Evolutionary conservation across 106 monocot genomes (phyloP).

Genomic region (Acorus gramineus): DNA sequence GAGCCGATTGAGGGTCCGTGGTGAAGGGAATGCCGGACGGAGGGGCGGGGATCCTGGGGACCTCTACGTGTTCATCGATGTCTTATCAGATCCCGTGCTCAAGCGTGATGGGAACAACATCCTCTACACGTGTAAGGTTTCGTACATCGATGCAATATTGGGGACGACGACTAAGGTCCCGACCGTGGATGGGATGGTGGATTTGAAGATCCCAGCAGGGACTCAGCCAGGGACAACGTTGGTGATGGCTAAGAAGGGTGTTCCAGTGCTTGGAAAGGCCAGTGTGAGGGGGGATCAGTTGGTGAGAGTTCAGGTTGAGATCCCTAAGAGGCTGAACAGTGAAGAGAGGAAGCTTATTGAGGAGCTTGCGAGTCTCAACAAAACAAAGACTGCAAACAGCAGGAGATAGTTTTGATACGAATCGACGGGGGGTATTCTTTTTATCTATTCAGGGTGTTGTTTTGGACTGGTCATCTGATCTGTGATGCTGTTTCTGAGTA

Average conservation of each 20-base stretch:
- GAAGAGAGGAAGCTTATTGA: constrained; percentile 91
- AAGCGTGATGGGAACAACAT: constrained; percentile 88
- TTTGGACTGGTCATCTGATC: no score
- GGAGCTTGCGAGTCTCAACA: constrained; percentile 72
- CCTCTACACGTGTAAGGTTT: constrained; percentile 81
- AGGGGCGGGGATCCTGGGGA: constrained; percentile 85
- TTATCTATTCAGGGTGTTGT: no score
- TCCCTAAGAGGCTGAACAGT: constrained; percentile 75
- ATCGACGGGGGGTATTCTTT: no score
- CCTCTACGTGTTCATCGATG: constrained; percentile 90
- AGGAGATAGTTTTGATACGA: constrained; percentile 27
- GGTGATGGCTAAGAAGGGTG: constrained; percentile 95
- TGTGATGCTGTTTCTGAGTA: no score
- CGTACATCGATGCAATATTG: constrained; percentile 75
- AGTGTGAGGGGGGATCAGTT: constrained; percentile 78
- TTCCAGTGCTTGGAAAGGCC: constrained; percentile 69
- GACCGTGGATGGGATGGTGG: constrained; percentile 82
- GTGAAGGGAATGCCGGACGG: constrained; percentile 87
- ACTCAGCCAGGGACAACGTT: constrained; percentile 84
- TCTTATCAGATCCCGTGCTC: constrained; percentile 70
- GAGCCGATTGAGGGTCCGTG: constrained; percentile 79
- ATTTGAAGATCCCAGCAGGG: constrained; percentile 83
- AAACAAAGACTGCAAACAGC: constrained; percentile 49
- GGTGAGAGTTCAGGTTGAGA: constrained; percentile 90
- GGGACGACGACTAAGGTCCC: constrained; percentile 82